Evolutionary conservation across 148 eudicot genomes (phyloP), one percentile per base, ranked within the genome.

Genomic region (Diospyros kaki): DNA sequence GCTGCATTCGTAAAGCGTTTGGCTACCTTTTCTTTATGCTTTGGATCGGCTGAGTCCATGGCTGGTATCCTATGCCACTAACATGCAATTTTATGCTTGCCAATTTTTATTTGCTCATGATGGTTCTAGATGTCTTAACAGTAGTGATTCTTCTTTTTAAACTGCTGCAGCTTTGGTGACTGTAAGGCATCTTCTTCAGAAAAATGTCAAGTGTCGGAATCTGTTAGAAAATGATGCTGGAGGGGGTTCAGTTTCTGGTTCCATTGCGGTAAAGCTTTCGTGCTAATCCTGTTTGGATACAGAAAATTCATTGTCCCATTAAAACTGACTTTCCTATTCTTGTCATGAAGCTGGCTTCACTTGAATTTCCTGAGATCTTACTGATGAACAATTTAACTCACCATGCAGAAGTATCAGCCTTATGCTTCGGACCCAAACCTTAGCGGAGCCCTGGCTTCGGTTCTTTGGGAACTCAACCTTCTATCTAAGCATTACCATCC

Each of bases 1-100:
- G 97, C 97, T 60, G 98, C 94, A 48, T 95, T 95, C 75, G 89
- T 95, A 64, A 95, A 95, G 79, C 97, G 96, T 69, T 80, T 95
- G 80, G 92, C 97, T 51, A 84, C 94, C 52, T 84, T 88, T 63
- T 78, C 98, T 17, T 78, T 94, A 65, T 94, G 88, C 86, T 89
- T 85, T 85, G 96, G 92, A 12, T 81, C 92, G 75, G 87, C 97
- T 6, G 98, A 94, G 80, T 87, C 97, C 68, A 89, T 94, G 96
- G 98, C 98, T 77, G 97, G 98, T 94, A 78, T 75, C 65, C 45
- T 43, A 28, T 28, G 28, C 28, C 46, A n/a, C 44, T 55, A 10
- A 28, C 41, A 18, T 61, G 68, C 45, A 15, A 43, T 39, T 52
- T 39, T 28, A 17, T 62, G 38, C 58, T 63, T 40, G 9, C 18